Evolutionary conservation across 768 basidiomycete genomes (phyloP), one percentile per base, ranked within the genome.

Genomic region (Fomitopsis serialis): DNA sequence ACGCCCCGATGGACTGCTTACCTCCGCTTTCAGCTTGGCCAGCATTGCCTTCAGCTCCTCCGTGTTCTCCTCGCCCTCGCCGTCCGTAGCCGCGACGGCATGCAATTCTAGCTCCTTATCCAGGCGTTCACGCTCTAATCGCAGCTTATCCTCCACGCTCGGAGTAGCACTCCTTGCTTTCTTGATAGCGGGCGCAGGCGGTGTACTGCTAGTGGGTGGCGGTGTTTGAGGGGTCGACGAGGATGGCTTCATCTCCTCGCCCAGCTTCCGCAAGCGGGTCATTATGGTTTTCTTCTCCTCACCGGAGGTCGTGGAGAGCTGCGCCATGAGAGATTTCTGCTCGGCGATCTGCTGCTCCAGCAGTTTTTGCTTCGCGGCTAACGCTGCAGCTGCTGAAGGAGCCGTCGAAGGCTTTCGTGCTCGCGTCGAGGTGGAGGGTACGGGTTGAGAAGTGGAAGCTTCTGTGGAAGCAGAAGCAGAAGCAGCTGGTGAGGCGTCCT

Each of bases 101-200:
- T 83, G 80, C 67, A 82, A 70, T 59, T 92, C 91, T n/a, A 93
- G 73, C 66, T 96, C 92, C 66, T 84, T 85, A 67, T 95, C 92
- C 60, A 94, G 67, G 58, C 77, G 73, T 52, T 89, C 87, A 54
- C 73, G 77, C 67, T 86, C 81, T 65, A 77, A 75, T 55, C 72
- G 72, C 58, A 83, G 78, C 1, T 71, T 73, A 29, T 84, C 80
- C 19, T 70, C 71, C 15, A 63, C 29, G 12, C 66, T 63, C n/a
- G 68, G 63, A n/a, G 63, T 63, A 2, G 57, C 49, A 3, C 51
- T 59, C 3, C 42, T 2, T 7, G 52, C 29, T 19, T 49, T 53
- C 32, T 49, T 58, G 27, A 59, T 54, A 0, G 68, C 52, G n/a
- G 67, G 54, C 9, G 63, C 61, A 25, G 70, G 57, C 9, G 72